Evolutionary conservation across 2,329 filamentous ascomycete genomes (phyloP), one percentile per base, ranked within the genome.

Genomic region (Phialophora verrucosa): DNA sequence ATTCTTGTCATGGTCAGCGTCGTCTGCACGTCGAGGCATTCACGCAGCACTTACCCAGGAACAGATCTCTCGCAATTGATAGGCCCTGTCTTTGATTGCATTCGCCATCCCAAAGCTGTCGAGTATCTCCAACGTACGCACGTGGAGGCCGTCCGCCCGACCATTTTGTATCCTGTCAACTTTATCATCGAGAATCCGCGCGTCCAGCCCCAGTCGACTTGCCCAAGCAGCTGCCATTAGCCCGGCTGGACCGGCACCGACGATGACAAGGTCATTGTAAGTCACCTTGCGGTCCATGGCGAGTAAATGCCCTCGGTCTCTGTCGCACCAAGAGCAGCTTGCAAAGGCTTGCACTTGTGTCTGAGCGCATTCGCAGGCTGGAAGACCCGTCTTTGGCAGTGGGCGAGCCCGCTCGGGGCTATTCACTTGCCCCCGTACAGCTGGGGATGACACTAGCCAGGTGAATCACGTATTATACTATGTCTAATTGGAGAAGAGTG

Each of bases 21-120:
- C 27, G n/a, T 29, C n/a, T 7, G 42, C n/a, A 23, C 10, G 5
- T 3, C 23, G 54, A 25, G 27, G 32, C 20, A 17, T 11, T 8
- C 38, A n/a, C 14, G 11, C 23, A 3, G 12, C 44, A 42, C 49
- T 12, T 27, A 49, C 42, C 73, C 84, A 86, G 63, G 85, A 80
- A 38, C 68, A 78, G 63, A 89, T 86, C 78, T 90, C 89, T n/a
- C 89, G 80, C 79, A 91, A 85, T 73, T 88, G 87, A 73, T 90
- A 90, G 11, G 85, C 83, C 71, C 91, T 88, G 56, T 87, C 87
- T 84, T 86, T 87, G 1, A 83, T 84, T 4, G 84, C 79, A 69
- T 91, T 84, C 1, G 81, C 87, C 64, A 92, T 85, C 0, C 87
- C 89, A 70, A 92, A 90, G 57, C 85, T 87, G 71, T 92, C 88